A percentile compares a stretch with the other conserved stretches of the same genome.
phyloP scores from a whole-genome alignment of 257 asterid species.

The Solanum medicagineum region DNA sequence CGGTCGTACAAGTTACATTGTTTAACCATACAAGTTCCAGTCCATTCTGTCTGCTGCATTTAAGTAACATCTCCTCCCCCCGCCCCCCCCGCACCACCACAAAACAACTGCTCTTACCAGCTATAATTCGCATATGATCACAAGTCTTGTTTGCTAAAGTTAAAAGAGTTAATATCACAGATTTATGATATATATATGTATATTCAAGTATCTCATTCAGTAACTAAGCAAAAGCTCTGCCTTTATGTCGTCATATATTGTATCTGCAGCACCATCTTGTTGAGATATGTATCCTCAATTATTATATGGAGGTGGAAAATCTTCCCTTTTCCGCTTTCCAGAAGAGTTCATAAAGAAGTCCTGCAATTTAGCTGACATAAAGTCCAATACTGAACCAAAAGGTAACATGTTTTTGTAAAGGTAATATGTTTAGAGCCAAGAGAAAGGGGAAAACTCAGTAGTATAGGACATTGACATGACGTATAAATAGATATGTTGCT shows the following conservation, averaged over 20 bases:
- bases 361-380: conserved; percentile 21
- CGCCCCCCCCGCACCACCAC: background rate
- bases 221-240: conserved; percentile 6
- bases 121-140: background rate
- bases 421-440: background rate
- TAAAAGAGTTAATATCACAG: background rate
- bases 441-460: background rate
- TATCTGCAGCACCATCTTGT: conserved; percentile 88
- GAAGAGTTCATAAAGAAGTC: conserved; percentile 57
- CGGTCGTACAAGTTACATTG: background rate
- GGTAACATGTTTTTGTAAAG: background rate
- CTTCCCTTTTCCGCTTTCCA: conserved; percentile 90
- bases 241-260: conserved; percentile 34
- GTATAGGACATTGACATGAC: background rate
- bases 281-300: conserved; percentile 86
- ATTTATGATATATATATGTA: background rate
- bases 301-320: conserved; percentile 44
- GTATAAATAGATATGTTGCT: background rate
- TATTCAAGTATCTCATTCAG: background rate
- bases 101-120: background rate
- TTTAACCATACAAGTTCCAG: background rate
- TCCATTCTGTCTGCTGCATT: background rate
- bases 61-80: background rate
- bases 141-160: background rate
- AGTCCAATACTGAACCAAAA: background rate